Evolutionary conservation across 257 asterid species (phyloP).

Genomic region (Nicotiana tabacum): DNA sequence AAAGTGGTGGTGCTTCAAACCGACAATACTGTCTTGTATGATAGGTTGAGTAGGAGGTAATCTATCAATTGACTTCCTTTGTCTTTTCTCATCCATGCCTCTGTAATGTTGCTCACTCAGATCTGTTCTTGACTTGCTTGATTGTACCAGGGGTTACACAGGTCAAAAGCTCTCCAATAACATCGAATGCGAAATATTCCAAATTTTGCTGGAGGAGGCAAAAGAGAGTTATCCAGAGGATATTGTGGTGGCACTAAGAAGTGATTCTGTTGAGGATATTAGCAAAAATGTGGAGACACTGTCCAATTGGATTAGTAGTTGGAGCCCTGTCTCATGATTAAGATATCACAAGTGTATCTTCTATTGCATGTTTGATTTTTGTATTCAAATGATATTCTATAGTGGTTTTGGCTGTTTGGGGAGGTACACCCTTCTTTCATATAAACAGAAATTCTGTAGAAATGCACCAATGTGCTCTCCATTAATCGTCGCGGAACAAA

Average conservation of each 20-base stretch:
- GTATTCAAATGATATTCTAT: neutral
- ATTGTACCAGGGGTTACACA: conserved; percentile 61
- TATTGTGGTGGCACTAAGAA: conserved; percentile 57
- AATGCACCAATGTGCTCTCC: neutral
- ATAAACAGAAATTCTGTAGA: neutral
- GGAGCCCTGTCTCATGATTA: conserved; percentile 38
- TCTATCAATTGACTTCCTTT: neutral
- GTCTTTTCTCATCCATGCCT: neutral
- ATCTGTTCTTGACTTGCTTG: neutral
- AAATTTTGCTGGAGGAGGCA: conserved; percentile 84
- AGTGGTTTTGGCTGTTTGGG: neutral
- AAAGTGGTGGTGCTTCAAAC: conserved; percentile 81
- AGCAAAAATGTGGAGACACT: conserved; percentile 41
- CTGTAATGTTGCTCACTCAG: neutral
- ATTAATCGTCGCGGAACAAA: neutral
- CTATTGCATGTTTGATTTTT: neutral
- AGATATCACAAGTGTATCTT: neutral
- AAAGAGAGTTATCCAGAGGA: conserved; percentile 76
- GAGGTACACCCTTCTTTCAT: neutral
- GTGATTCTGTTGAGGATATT: conserved; percentile 63
- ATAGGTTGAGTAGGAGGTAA: conserved; percentile 67
- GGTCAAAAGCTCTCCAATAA: conserved; percentile 79
- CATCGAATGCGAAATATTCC: conserved; percentile 84
- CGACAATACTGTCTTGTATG: conserved; percentile 66
- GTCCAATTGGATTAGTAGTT: conserved; percentile 59